Evolutionary conservation across 1,139 yeast species (phyloP).

Genomic region (Yamadazyma dushanensis): DNA sequence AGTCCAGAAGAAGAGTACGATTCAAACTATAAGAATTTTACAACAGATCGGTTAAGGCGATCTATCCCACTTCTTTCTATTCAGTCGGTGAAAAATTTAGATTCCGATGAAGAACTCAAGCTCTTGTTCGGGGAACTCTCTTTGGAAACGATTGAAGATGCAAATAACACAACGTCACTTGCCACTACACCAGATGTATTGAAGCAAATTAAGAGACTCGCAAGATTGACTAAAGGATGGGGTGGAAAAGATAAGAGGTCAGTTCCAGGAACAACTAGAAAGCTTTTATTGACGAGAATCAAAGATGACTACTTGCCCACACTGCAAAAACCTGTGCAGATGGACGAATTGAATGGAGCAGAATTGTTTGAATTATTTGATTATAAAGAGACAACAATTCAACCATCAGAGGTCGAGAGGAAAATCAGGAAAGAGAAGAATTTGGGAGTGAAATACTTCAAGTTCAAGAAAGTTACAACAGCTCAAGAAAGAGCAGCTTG

Average conservation of each 20-base stretch:
- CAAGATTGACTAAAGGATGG: constrained; percentile 74
- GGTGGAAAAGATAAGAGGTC: constrained; percentile 74
- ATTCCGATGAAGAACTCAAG: constrained; percentile 78
- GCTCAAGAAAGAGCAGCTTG: constrained; percentile 48
- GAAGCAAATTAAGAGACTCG: constrained; percentile 60
- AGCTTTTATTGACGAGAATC: constrained; percentile 66
- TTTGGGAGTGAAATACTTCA: constrained; percentile 56
- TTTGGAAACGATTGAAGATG: constrained; percentile 67
- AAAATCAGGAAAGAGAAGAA: constrained; percentile 46
- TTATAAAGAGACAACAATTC: constrained; percentile 38
- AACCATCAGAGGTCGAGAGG: constrained; percentile 24
- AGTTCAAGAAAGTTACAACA: constrained; percentile 43
- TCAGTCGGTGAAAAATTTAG: constrained; percentile 54
- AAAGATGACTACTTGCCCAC: constrained; percentile 85
- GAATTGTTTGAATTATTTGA: constrained; percentile 41
- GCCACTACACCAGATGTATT: constrained; percentile 67
- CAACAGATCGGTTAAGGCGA: constrained; percentile 39
- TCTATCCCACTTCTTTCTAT: constrained; percentile 45
- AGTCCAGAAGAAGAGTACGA: constrained; percentile 40
- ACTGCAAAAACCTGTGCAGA: constrained; percentile 56
- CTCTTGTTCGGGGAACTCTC: constrained; percentile 74
- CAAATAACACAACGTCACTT: constrained; percentile 59
- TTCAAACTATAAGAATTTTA: constrained; percentile 46
- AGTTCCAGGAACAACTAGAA: constrained; percentile 72
- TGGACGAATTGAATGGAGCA: constrained; percentile 52